phyloP scores from a whole-genome alignment of 78 protist species.

The Tieghemostelium lacteum region DNA sequence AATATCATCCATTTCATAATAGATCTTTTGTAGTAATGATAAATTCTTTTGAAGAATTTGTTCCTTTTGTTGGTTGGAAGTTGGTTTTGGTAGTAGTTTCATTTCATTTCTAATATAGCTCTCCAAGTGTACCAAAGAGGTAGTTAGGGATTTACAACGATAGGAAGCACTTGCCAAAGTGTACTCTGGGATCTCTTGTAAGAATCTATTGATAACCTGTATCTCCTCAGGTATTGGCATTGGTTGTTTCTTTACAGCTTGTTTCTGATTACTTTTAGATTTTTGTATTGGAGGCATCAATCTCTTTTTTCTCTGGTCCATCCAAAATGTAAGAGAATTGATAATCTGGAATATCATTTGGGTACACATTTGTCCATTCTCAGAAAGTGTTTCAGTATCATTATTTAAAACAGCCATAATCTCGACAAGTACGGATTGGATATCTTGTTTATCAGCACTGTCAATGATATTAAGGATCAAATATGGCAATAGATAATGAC shows the following conservation, averaged over 20 bases:
- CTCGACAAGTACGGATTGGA: constrained; percentile 21
- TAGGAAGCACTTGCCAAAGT: constrained; percentile 53
- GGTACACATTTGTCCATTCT: constrained; percentile 76
- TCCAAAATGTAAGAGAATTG: constrained; percentile 20
- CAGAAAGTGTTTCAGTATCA: constrained; percentile 32
- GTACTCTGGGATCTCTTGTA: constrained; percentile 49
- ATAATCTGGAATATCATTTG: constrained; percentile 65
- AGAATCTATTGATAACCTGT: constrained; percentile 3
- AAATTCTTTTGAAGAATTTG: constrained; percentile 19
- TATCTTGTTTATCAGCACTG: constrained; percentile 17
- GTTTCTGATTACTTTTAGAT: background rate
- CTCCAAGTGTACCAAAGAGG: constrained; percentile 59
- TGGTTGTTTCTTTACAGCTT: background rate
- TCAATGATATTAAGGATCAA: constrained; percentile 62
- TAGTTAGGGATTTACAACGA: constrained; percentile 48
- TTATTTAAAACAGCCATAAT: constrained; percentile 53
- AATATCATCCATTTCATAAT: constrained; percentile 54
- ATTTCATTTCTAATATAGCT: constrained; percentile 23
- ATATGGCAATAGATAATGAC: constrained; percentile 64
- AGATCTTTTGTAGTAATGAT: constrained; percentile 21
- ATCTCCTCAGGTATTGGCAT: background rate
- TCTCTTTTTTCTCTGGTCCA: constrained; percentile 39
- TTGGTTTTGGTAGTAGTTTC: background rate
- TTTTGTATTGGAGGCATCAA: background rate
- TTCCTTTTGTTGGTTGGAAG: background rate